These are phyloP conservation scores for Elsinoe australis DNA, from an alignment of 2,329 filamentous ascomycete species.

Conservation along the genomic window DNA sequence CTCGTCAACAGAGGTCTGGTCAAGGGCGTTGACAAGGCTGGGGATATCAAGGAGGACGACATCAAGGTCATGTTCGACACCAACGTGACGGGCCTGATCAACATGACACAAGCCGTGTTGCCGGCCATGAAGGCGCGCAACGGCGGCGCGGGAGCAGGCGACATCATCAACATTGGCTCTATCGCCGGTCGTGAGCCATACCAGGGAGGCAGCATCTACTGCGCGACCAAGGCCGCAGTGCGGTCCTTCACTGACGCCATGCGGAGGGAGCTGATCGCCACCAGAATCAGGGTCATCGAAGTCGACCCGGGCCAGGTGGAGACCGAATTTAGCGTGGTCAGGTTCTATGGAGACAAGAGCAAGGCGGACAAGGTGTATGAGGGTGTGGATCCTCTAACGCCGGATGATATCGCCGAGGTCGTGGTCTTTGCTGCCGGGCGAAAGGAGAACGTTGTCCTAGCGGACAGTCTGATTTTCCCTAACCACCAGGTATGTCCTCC, in stretches of 20 bases:
- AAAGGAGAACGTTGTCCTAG: conserved; percentile 83
- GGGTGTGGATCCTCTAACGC: conserved; percentile 75
- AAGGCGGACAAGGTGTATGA: conserved; percentile 88
- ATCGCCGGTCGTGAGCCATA: conserved; percentile 88
- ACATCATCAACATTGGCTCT: conserved; percentile 92
- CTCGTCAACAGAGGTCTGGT: conserved; percentile 64
- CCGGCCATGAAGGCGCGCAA: conserved; percentile 64
- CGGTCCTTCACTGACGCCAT: conserved; percentile 75
- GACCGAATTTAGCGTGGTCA: conserved; percentile 84
- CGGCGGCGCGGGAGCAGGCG: conserved; percentile 65
- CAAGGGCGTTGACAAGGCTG: conserved; percentile 77
- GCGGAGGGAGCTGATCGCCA: conserved; percentile 73
- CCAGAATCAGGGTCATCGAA: conserved; percentile 74
- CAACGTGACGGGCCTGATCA: conserved; percentile 90
- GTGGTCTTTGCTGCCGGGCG: conserved; percentile 78
- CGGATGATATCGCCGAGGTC: conserved; percentile 84
- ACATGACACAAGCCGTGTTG: conserved; percentile 89
- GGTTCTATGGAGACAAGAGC: conserved; percentile 78
- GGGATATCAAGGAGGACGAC: conserved; percentile 73
- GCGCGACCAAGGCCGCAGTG: conserved; percentile 84
- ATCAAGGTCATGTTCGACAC: conserved; percentile 83
- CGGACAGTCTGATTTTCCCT: conserved; percentile 79
- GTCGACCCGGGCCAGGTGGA: conserved; percentile 90
- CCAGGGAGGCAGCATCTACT: conserved; percentile 81
- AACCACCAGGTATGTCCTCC: conserved; percentile 69